Conservation (phyloP, 306 rosid species). For the Glycine latifolia region DNA sequence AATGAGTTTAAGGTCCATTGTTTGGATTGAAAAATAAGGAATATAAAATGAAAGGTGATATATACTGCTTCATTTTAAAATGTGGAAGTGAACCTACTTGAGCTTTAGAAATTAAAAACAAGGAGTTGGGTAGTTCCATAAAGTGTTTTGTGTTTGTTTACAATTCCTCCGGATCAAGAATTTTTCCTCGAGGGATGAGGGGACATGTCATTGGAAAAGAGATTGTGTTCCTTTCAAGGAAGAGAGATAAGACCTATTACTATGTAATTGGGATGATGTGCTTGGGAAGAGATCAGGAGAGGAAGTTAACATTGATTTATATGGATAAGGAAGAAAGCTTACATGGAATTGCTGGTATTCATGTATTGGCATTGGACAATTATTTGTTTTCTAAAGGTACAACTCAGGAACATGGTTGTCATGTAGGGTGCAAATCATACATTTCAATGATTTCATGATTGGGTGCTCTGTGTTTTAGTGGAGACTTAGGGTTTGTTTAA, state of each 20-base stretch:
- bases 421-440: conserved; percentile 10
- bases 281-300: not conserved
- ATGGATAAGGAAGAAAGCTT: conserved; percentile 6
- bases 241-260: too few relatives aligned
- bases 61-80: not conserved
- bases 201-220: not conserved
- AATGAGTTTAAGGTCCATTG: not conserved
- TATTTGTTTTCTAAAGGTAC: conserved; percentile 2
- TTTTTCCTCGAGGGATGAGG: not conserved
- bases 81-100: conserved; percentile 5
- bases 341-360: not conserved
- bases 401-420: conserved; percentile 30
- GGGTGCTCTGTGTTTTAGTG: too few relatives aligned
- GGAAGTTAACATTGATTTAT: conserved; percentile 28
- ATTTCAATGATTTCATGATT: not conserved
- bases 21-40: not conserved
- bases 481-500: not conserved
- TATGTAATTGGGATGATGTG: conserved; percentile 27
- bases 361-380: not conserved
- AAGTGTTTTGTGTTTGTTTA: conserved; percentile 5
- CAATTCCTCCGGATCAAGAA: not conserved
- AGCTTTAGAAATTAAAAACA: conserved; percentile 36
- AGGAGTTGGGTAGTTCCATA: not conserved
- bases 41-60: not conserved
- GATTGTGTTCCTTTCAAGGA: too few relatives aligned